Evolutionary conservation across 208 protist genomes (phyloP).

Genomic region (Leishmania major): DNA sequence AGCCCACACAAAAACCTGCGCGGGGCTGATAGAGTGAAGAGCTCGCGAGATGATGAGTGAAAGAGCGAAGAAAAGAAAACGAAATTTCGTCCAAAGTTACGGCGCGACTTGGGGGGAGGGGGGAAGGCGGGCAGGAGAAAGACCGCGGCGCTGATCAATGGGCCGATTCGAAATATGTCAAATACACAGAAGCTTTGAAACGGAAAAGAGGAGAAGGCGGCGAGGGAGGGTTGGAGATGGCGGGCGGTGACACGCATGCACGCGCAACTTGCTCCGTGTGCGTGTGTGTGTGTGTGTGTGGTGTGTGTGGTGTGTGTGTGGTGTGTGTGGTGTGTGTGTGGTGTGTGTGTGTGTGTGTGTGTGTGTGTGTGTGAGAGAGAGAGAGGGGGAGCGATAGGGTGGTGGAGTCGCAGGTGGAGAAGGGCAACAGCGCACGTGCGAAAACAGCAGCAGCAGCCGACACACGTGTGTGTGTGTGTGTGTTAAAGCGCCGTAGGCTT

Average conservation of each 20-base stretch:
- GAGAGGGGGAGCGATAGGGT: not conserved
- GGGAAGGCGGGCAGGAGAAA: not conserved
- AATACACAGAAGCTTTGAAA: no score
- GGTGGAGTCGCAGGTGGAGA: not conserved
- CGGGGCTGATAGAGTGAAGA: no score
- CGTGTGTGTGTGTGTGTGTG: constrained; percentile 8
- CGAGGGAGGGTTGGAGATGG: not conserved
- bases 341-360: constrained; percentile 2
- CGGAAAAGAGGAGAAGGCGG: not conserved
- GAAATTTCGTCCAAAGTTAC: no score
- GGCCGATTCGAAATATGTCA: no score
- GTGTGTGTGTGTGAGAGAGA: not conserved
- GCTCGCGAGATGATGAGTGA: no score
- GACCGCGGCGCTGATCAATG: no score
- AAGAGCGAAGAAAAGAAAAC: no score
- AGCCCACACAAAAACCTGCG: no score
- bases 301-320: no score
- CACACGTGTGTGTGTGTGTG: not conserved
- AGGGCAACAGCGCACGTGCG: not conserved
- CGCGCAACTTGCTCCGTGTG: not conserved
- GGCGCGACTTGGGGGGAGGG: no score
- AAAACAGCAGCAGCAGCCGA: not conserved
- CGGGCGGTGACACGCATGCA: not conserved
- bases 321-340: no score
- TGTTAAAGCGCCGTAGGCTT: not conserved